A percentile compares a stretch with the other conserved stretches of the same genome.
These are phyloP conservation scores for Diaporthe ampelina DNA, from an alignment of 2,329 filamentous ascomycete genomes.

Conservation along the genomic window DNA sequence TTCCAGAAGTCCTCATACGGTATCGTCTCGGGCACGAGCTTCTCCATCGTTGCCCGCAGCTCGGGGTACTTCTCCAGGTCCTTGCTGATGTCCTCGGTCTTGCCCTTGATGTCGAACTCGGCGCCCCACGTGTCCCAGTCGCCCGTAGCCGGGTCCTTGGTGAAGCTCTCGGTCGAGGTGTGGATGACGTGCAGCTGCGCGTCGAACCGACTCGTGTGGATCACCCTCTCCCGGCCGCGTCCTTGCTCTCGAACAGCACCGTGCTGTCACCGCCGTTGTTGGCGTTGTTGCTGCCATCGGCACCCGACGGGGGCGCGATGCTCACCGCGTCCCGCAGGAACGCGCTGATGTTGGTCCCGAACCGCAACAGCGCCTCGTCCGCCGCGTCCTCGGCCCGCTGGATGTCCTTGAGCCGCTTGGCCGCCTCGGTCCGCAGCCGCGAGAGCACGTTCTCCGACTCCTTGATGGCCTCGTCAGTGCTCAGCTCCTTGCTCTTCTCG, in stretches of 20 bases:
- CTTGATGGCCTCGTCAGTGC: constrained; percentile 59
- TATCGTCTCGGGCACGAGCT: constrained; percentile 92
- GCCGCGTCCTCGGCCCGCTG: constrained; percentile 95
- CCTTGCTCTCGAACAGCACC: constrained; percentile 95
- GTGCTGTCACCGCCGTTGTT: constrained; percentile 49
- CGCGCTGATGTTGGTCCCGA: constrained; percentile 89
- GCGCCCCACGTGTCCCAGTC: constrained; percentile 82
- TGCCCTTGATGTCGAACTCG: constrained; percentile 83
- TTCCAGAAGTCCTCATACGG: constrained; percentile 93
- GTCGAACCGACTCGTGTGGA: constrained; percentile 94
- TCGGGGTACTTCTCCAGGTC: constrained; percentile 91
- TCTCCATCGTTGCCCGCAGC: constrained; percentile 91
- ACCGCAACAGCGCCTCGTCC: constrained; percentile 92
- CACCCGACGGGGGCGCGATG: constrained; percentile 79
- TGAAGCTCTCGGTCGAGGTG: constrained; percentile 84
- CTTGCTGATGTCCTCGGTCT: constrained; percentile 84
- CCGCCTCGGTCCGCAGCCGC: constrained; percentile 81
- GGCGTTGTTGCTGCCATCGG: constrained; percentile 50
- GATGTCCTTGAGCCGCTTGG: constrained; percentile 88
- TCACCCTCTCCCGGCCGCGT: constrained; percentile 88
- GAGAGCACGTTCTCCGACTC: constrained; percentile 78
- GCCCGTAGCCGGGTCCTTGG: constrained; percentile 81
- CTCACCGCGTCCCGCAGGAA: constrained; percentile 93
- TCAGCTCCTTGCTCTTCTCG: constrained; percentile 49
- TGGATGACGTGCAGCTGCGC: constrained; percentile 97